These are phyloP conservation scores for Linum trigynum DNA, from an alignment of 345 rosid genomes.

Conservation along the genomic window DNA sequence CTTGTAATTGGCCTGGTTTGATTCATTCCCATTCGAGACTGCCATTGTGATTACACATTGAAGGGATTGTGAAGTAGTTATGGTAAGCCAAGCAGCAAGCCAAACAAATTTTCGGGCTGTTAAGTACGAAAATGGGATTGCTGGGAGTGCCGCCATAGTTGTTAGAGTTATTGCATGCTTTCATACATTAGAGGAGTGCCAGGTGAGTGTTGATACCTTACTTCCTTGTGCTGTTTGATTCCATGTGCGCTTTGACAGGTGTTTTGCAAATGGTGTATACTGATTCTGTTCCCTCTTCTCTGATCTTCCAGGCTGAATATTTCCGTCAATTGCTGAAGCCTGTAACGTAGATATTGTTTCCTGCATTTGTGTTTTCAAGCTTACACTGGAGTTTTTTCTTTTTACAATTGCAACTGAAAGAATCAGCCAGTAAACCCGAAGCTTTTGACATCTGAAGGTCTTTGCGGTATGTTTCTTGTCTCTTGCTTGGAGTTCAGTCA, in stretches of 20 bases:
- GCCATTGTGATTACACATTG: conserved; percentile 8
- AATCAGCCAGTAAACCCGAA: conserved; percentile 21
- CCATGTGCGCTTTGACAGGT: neutral
- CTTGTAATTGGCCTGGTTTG: neutral
- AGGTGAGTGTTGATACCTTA: conserved; percentile 29
- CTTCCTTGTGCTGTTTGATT: neutral
- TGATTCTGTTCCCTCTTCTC: conserved; percentile 13
- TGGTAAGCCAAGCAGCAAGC: conserved; percentile 98
- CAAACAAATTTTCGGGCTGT: conserved; percentile 89
- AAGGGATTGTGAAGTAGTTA: conserved; percentile 38
- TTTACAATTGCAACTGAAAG: conserved; percentile 28
- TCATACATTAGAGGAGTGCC: conserved; percentile 94
- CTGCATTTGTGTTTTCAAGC: conserved; percentile 19
- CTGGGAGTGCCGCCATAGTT: conserved; percentile 68
- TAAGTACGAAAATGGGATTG: conserved; percentile 79
- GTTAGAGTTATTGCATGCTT: conserved; percentile 95
- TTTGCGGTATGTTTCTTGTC: conserved; percentile 22
- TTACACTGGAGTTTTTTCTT: conserved; percentile 40
- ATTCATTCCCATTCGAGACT: conserved; percentile 14
- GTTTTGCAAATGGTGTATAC: neutral
- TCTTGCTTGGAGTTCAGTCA: too few species aligned
- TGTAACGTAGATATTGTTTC: conserved; percentile 56
- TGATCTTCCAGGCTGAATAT: conserved; percentile 70
- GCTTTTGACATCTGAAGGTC: conserved; percentile 15
- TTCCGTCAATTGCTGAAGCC: conserved; percentile 87